phyloP scores from a whole-genome alignment of 257 asterid genomes.

The Solanum lycopersicoides region DNA sequence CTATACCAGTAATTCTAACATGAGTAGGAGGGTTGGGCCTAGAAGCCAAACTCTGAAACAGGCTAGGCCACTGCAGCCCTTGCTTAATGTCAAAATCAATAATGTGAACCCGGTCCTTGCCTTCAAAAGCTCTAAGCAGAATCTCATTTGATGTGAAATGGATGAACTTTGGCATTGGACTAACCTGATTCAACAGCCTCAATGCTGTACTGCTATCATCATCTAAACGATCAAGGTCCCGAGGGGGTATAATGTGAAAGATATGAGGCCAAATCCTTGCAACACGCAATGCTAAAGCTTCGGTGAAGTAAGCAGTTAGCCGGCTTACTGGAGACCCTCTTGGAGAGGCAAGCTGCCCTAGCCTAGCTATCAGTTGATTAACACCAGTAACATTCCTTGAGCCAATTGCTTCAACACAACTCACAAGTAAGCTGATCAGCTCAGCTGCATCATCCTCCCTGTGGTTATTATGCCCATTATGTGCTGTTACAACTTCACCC shows the following conservation, averaged over 20 bases:
- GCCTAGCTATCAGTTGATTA: slow-evolving; percentile 57
- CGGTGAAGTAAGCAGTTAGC: slow-evolving; percentile 73
- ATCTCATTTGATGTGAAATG: slow-evolving; percentile 92
- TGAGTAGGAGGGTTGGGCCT: slow-evolving; percentile 68
- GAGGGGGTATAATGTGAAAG: slow-evolving; percentile 55
- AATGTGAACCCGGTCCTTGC: slow-evolving; percentile 72
- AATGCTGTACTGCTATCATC: slow-evolving; percentile 42
- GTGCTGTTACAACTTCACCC: slow-evolving; percentile 19
- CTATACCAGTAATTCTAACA: slow-evolving; percentile 80
- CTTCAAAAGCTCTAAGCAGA: slow-evolving; percentile 65
- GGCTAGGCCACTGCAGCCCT: slow-evolving; percentile 92
- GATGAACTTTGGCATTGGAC: slow-evolving; percentile 73
- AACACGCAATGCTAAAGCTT: slow-evolving; percentile 67
- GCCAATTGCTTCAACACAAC: slow-evolving; percentile 68
- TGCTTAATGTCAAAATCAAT: slow-evolving; percentile 89
- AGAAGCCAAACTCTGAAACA: slow-evolving; percentile 81
- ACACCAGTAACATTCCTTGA: slow-evolving; percentile 41
- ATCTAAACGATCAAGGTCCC: slow-evolving; percentile 58
- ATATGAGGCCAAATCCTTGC: slow-evolving; percentile 72
- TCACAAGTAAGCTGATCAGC: slow-evolving; percentile 64
- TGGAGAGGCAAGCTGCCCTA: slow-evolving; percentile 94
- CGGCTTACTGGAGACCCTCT: slow-evolving; percentile 69
- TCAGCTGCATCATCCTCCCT: slow-evolving; percentile 55
- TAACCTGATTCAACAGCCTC: slow-evolving; percentile 62
- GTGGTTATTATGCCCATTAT: slow-evolving; percentile 21